Percentiles rank a stretch among this genome's conserved stretches.
phyloP scores from a whole-genome alignment of 2,329 filamentous ascomycete genomes.

The Diplodia scrobiculata region DNA sequence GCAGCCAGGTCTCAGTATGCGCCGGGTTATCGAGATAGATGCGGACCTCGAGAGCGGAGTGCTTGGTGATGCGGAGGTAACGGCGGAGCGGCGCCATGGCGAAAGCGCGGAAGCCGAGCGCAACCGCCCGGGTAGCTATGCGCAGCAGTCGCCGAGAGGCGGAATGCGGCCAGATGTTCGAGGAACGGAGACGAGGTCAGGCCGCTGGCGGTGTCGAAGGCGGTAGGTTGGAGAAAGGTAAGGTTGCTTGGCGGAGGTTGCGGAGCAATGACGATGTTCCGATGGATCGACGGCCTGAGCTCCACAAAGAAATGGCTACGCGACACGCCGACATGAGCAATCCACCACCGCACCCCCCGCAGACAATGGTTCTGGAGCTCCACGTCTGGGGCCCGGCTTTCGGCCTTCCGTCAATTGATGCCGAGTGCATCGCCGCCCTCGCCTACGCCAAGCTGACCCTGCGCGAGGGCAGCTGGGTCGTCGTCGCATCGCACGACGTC shows the following conservation, averaged over 20 bases:
- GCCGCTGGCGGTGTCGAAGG: constrained; percentile 1
- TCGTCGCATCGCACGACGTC: constrained; percentile 59
- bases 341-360: constrained; percentile 17
- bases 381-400: constrained; percentile 92
- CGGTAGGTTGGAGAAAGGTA: constrained; percentile 10
- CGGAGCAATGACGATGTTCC: constrained; percentile 24
- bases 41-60: constrained; percentile 92
- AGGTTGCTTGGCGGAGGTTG: constrained; percentile 16
- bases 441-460: constrained; percentile 71
- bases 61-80: constrained; percentile 88
- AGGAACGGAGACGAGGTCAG: background rate
- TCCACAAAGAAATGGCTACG: constrained; percentile 23
- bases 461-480: constrained; percentile 52
- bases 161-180: background rate
- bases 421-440: constrained; percentile 83
- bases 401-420: constrained; percentile 83
- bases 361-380: constrained; percentile 63
- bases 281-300: constrained; percentile 23
- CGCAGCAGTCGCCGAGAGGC: background rate
- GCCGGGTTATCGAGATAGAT: constrained; percentile 93
- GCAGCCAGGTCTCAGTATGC: constrained; percentile 78
- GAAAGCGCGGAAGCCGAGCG: background rate
- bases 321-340: background rate
- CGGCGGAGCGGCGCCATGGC: constrained; percentile 83
- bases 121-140: background rate